Evolutionary conservation across 1,284 basidiomycete species (phyloP), one percentile per base, ranked within the genome.

Genomic region (Sanguinoderma infundibulare): DNA sequence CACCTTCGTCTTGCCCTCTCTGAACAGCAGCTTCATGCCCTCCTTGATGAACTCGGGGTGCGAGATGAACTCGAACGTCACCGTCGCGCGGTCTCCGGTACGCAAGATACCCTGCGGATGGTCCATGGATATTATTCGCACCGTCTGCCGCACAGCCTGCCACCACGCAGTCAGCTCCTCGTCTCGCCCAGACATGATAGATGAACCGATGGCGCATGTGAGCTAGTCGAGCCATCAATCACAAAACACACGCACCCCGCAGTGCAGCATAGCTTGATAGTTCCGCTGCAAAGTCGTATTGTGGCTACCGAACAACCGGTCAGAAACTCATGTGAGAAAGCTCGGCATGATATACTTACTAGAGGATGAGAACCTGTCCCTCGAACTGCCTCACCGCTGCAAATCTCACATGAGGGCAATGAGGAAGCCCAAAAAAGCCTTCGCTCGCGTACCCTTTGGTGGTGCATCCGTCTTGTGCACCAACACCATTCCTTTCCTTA

Each of bases 401-500:
- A 30, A n/a, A 46, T 57, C 35, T 44, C 24, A 40, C 51, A 34
- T 51, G 7, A 44, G 47, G 44, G 54, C 30, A 32, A n/a, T 34
- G 44, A 38, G 42, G 12, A 34, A 26, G 5, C 26, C n/a, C 7
- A 12, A 17, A 15, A n/a, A 26, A 50, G 28, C 22, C 65, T 75
- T 62, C 67, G n/a, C 5, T 1, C 10, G 49, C 49, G 15, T 22
- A 86, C 90, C 89, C 80, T 85, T 86, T 10, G 95, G 94, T 8
- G 94, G 93, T 12, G 78, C 79, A 7, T 97, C 95, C 1, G 87
- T 86, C 75, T 90, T 94, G 57, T 89, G 87, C 0, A 96, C 87
- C 36, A 98, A 79, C 2, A 97, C 92, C 96, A 97, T 97, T 10
- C 95, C 96, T 77, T 98, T 99, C 60, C 98, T 83, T 8, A 98